Percentiles rank a stretch among this genome's conserved stretches.
phyloP scores from a whole-genome alignment of 179 eudicot genomes.

The Pouteria campechiana region DNA sequence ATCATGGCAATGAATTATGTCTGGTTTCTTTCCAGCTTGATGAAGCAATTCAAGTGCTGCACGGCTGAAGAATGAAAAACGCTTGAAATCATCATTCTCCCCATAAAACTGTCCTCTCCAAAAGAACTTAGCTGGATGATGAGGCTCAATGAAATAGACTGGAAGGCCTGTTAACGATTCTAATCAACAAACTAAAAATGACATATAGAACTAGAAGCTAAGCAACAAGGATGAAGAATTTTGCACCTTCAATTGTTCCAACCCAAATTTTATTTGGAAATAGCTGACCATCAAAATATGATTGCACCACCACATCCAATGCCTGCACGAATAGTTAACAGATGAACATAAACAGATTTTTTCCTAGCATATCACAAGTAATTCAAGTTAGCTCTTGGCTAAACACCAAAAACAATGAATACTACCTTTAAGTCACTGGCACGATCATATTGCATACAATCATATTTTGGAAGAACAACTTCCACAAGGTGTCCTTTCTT shows the following conservation, averaged over 20 bases:
- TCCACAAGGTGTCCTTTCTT: constrained; percentile 92
- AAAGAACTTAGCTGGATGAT: constrained; percentile 78
- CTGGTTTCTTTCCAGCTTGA: constrained; percentile 89
- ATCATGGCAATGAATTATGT: constrained; percentile 98
- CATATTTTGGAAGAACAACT: constrained; percentile 85
- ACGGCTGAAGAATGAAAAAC: constrained; percentile 90
- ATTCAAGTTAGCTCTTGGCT: no score
- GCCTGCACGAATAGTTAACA: constrained; percentile 32
- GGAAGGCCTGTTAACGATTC: constrained; percentile 64
- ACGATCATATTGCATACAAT: constrained; percentile 76
- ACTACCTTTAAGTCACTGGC: constrained; percentile 67
- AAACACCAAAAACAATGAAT: background rate
- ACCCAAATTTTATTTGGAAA: constrained; percentile 80
- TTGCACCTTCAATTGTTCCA: constrained; percentile 87
- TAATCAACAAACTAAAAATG: constrained; percentile 3
- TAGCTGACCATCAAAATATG: constrained; percentile 78
- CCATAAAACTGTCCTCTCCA: constrained; percentile 93
- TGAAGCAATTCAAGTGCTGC: constrained; percentile 89
- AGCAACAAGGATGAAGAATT: background rate
- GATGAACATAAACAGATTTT: no score
- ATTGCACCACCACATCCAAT: constrained; percentile 66
- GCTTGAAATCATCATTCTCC: constrained; percentile 88
- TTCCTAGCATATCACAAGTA: no score
- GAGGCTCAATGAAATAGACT: constrained; percentile 96
- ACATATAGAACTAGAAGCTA: background rate